Evolutionary conservation across 192 early-diverging fungal species (phyloP).

Genomic region (Umbelopsis ramanniana): DNA sequence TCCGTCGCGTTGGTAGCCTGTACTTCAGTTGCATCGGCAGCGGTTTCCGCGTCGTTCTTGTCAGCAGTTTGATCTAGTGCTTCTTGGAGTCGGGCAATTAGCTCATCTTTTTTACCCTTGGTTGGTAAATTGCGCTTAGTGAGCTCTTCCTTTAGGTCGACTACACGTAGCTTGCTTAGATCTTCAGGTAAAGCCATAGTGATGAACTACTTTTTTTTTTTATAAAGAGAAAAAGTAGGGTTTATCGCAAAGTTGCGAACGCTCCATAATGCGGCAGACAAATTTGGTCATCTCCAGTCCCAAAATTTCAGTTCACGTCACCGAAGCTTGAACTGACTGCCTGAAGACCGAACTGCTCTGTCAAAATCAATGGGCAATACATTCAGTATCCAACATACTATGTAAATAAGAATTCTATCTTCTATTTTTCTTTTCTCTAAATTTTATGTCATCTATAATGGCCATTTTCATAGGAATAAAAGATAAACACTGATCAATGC

Average conservation of each 20-base stretch:
- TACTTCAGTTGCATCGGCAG: background rate
- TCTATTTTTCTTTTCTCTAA: no score
- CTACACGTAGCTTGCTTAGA: constrained; percentile 31
- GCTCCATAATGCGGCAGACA: no score
- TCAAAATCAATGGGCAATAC: no score
- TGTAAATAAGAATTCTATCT: no score
- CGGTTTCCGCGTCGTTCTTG: background rate
- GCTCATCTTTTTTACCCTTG: constrained; percentile 67
- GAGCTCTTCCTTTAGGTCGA: constrained; percentile 52
- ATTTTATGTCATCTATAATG: no score
- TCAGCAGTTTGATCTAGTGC: constrained; percentile 35
- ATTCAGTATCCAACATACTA: no score
- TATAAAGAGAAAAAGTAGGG: no score
- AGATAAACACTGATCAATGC: no score
- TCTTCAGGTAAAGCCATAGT: constrained; percentile 20
- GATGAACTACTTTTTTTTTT: background rate
- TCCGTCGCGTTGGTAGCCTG: background rate
- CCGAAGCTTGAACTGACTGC: background rate
- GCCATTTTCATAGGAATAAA: no score
- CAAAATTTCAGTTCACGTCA: background rate
- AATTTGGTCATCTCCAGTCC: no score
- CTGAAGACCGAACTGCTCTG: background rate
- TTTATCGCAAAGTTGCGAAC: no score
- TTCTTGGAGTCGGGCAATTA: constrained; percentile 64
- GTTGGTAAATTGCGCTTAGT: constrained; percentile 56